A percentile compares a stretch with the other conserved stretches of the same genome.
Conservation (phyloP, 495 filamentous ascomycete species). For the Xylaria intraflava region DNA sequence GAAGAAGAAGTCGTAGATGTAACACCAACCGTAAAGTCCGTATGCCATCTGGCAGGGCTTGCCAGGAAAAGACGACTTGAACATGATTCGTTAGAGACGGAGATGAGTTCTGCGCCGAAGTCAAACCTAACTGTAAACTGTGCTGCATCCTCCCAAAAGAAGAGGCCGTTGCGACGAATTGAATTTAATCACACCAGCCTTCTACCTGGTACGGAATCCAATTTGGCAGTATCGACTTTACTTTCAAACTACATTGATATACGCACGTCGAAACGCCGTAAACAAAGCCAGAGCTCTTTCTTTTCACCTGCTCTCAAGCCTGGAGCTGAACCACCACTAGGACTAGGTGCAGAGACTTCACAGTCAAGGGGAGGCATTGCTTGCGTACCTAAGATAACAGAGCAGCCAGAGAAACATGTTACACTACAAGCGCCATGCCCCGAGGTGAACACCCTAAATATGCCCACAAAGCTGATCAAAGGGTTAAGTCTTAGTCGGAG, state of each 20-base stretch:
- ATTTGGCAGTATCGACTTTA: constrained; percentile 15
- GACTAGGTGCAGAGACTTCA: not conserved
- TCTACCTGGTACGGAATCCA: constrained; percentile 14
- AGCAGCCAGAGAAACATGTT: not conserved
- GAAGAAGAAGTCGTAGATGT: constrained; percentile 45
- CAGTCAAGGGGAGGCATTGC: not conserved
- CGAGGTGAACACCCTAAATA: not conserved
- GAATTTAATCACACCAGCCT: constrained; percentile 1
- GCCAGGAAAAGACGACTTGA: constrained; percentile 19
- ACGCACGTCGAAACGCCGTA: constrained; percentile 21
- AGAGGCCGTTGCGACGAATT: not conserved
- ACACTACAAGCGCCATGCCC: constrained; percentile 14
- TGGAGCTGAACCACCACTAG: not conserved
- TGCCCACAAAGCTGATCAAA: constrained; percentile 21
- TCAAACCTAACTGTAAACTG: constrained; percentile 6
- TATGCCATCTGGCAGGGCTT: constrained; percentile 8
- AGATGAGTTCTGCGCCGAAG: not conserved
- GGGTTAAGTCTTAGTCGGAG: constrained; percentile 18
- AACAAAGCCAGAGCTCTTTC: constrained; percentile 17
- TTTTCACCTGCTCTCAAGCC: constrained; percentile 4
- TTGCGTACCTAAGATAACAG: not conserved
- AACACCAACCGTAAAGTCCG: constrained; percentile 3
- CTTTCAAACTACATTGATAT: constrained; percentile 24
- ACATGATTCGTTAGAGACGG: not conserved
- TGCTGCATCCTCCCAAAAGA: not conserved